phyloP scores from a whole-genome alignment of 176 grass and related monocot genomes.

The Melocanna baccifera region DNA sequence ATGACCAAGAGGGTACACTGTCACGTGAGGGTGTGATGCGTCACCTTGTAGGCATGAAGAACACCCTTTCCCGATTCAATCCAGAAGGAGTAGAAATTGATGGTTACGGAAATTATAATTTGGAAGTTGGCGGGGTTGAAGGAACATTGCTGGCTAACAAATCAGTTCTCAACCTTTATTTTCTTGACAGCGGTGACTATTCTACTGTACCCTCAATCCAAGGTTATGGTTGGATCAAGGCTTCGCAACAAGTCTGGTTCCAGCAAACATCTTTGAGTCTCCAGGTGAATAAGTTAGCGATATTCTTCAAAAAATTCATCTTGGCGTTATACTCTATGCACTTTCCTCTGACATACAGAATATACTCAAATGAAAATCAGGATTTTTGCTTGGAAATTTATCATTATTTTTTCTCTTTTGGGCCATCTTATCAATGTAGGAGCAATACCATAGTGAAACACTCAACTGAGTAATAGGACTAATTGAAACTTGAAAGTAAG shows the following conservation, averaged over 20 bases:
- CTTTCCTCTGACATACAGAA: neutral
- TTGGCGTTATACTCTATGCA: neutral
- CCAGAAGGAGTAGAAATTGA: constrained; percentile 68
- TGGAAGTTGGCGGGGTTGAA: constrained; percentile 66
- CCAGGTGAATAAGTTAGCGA: constrained; percentile 47
- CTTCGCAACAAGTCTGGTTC: constrained; percentile 91
- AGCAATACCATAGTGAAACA: neutral
- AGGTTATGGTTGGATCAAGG: constrained; percentile 90
- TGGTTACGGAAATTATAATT: constrained; percentile 84
- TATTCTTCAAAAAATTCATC: neutral
- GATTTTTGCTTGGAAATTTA: neutral
- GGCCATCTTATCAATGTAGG: neutral
- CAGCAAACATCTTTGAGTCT: constrained; percentile 57
- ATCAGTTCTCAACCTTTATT: constrained; percentile 92
- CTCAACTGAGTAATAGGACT: neutral
- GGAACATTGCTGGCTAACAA: constrained; percentile 63
- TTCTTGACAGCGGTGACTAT: constrained; percentile 92
- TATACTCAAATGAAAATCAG: neutral
- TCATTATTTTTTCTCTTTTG: neutral
- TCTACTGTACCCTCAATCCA: constrained; percentile 67
- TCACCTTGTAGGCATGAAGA: constrained; percentile 70
- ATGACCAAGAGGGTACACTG: constrained; percentile 83
- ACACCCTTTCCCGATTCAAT: constrained; percentile 74
- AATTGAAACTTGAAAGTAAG: neutral
- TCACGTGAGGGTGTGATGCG: constrained; percentile 83